A percentile compares a stretch with the other conserved stretches of the same genome.
Conservation (phyloP, 768 basidiomycete genomes). For the Boletus vermiculosoides region DNA sequence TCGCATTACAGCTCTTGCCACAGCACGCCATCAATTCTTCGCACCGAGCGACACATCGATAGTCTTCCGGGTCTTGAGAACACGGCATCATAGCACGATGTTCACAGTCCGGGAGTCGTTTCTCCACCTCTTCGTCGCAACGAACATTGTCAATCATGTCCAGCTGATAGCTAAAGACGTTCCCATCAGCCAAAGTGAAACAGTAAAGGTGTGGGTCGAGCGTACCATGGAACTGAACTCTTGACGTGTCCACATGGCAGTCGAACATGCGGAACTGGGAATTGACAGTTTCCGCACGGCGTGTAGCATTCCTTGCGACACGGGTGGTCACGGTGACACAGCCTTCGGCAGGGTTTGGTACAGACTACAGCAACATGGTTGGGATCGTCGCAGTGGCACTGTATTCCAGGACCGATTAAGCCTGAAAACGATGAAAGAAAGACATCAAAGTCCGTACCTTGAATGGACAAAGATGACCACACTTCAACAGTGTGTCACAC, state of each 20-base stretch:
- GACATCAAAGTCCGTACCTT: slow-evolving; percentile 39
- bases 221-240: slow-evolving; percentile 50
- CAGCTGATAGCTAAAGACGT: slow-evolving; percentile 40
- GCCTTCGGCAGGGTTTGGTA: slow-evolving; percentile 45
- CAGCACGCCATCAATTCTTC: slow-evolving; percentile 51
- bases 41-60: slow-evolving; percentile 45
- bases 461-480: slow-evolving; percentile 65
- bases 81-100: slow-evolving; percentile 51
- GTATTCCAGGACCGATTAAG: background rate
- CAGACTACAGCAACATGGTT: slow-evolving; percentile 51
- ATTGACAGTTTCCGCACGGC: slow-evolving; percentile 53
- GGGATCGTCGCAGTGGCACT: slow-evolving; percentile 65
- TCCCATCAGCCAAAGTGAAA: background rate
- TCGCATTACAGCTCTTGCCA: slow-evolving; percentile 45
- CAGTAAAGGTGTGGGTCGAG: background rate
- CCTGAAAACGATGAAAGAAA: background rate
- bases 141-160: slow-evolving; percentile 43
- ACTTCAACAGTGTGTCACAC: slow-evolving; percentile 51
- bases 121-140: slow-evolving; percentile 45
- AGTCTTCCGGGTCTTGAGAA: slow-evolving; percentile 39
- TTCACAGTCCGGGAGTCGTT: slow-evolving; percentile 51
- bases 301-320: slow-evolving; percentile 52
- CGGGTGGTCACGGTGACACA: slow-evolving; percentile 58
- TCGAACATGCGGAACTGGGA: slow-evolving; percentile 43
- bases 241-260: slow-evolving; percentile 60